Evolutionary conservation across 2,329 filamentous ascomycete species (phyloP).

Genomic region (Talaromyces sp.): DNA sequence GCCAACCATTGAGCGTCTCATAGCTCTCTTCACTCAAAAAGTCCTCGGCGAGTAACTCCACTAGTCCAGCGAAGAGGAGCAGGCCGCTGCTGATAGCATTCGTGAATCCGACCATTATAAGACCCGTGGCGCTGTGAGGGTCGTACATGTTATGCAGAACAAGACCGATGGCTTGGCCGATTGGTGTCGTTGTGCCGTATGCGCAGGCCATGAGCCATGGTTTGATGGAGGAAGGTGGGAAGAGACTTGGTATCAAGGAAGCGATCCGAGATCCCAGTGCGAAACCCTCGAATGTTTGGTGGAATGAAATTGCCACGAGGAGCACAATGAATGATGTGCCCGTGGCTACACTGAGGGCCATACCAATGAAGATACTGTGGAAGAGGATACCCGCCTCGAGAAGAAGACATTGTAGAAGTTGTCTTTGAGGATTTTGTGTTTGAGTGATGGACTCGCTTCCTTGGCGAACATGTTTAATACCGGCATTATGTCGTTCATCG

Average conservation of each 20-base stretch:
- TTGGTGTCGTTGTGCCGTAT: constrained; percentile 67
- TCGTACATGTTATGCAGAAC: constrained; percentile 74
- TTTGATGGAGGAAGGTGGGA: constrained; percentile 64
- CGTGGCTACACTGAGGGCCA: constrained; percentile 76
- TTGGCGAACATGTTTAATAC: constrained; percentile 17
- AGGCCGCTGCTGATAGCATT: constrained; percentile 79
- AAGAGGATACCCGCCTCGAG: constrained; percentile 80
- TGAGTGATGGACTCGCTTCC: constrained; percentile 27
- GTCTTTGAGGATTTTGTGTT: constrained; percentile 56
- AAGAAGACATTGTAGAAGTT: constrained; percentile 70
- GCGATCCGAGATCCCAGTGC: constrained; percentile 81
- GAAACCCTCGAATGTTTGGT: constrained; percentile 84
- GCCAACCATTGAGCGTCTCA: constrained; percentile 51
- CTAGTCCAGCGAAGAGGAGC: constrained; percentile 73
- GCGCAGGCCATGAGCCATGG: constrained; percentile 67
- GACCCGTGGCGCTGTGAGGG: constrained; percentile 66
- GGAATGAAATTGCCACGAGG: constrained; percentile 73
- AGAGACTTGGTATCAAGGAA: constrained; percentile 60
- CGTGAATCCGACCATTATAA: constrained; percentile 80
- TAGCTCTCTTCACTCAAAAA: constrained; percentile 67
- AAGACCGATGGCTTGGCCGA: constrained; percentile 78
- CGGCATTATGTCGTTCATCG: background rate
- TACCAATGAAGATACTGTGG: constrained; percentile 80
- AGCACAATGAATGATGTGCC: constrained; percentile 76
- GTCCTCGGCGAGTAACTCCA: constrained; percentile 79